A percentile compares a stretch with the other conserved stretches of the same genome.
Evolutionary conservation across 768 basidiomycete species (phyloP).

Genomic region (Phylloporus rhodoxanthus): DNA sequence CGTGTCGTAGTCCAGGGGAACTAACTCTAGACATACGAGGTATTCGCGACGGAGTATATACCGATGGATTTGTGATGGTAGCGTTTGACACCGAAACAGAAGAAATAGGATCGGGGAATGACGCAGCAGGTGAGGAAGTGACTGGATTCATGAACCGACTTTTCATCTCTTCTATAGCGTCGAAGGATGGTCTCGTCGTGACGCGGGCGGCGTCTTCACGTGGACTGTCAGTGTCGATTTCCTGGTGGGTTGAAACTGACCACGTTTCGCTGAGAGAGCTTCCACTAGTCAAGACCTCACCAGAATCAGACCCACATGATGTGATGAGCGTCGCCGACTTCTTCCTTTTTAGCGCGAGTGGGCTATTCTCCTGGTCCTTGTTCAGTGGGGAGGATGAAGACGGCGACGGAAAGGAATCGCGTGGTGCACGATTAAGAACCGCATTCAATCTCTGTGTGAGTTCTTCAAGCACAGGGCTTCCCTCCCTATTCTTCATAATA

Average conservation of each 20-base stretch:
- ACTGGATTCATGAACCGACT: conserved; percentile 41
- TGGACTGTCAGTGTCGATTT: conserved; percentile 8
- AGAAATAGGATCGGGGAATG: conserved; percentile 13
- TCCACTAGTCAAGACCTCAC: conserved; percentile 1
- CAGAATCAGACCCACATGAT: conserved; percentile 4
- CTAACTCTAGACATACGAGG: conserved; percentile 23
- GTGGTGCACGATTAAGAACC: conserved; percentile 33
- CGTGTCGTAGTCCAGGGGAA: conserved; percentile 25
- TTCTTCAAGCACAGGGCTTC: conserved; percentile 51
- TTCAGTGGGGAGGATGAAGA: conserved; percentile 16
- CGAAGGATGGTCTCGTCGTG: conserved; percentile 33
- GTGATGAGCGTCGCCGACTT: conserved; percentile 10
- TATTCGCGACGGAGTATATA: conserved; percentile 23
- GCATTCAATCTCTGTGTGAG: conserved; percentile 41
- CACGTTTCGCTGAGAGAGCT: conserved; percentile 11
- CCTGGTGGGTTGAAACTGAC: conserved; percentile 7
- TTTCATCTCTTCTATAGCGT: conserved; percentile 63
- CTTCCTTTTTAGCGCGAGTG: conserved; percentile 22
- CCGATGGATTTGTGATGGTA: conserved; percentile 4
- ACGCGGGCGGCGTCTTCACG: conserved; percentile 8
- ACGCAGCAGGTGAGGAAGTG: conserved; percentile 19
- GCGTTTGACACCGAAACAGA: conserved; percentile 12
- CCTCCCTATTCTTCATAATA: conserved; percentile 47
- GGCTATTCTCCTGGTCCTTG: conserved; percentile 23
- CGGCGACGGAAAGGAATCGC: conserved; percentile 25